Base-by-base conservation (phyloP, 805 yeast species). In the Brettanomyces naardenensis region DNA sequence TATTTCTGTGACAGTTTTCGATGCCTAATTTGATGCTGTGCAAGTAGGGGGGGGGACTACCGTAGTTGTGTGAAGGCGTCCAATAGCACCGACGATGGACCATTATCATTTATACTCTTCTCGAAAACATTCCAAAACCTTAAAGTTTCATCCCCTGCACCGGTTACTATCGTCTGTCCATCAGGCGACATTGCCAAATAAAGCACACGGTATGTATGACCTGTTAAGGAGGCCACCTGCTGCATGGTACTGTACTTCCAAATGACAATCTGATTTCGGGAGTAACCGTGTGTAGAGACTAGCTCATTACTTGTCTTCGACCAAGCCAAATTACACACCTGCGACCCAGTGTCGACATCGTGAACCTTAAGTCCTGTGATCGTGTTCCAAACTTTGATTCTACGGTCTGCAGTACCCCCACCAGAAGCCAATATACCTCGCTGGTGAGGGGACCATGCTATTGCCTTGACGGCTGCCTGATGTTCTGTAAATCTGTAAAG, bases 381-480 rank as follows among this genome's bases (percentile, higher is more conserved):
- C 0, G 95, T 82, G 57, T 89, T 92, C 97, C 97, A 92, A 19
- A 88, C 77, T 58, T 89, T 85, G 48, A 92, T 81, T 28, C 80
- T 72, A 40, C 90, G 77, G 59, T 92, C 98, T 1, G 94, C 89
- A 1, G 97, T 88, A 27, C 98, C 98, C 15, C 98, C 98, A 13
- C 98, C 98, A 2, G 92, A 75, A 1, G 97, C 97, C 39, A 92
- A 59, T 3, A 89, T 71, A 1, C 97, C 97, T 39, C 97, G 67
- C 55, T 87, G 95, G 55, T 92, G 97, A 3, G 98, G 97, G 1
- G 95, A 84, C 98, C 98, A 92, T 2, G 95, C 85, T 37, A 92
- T 71, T 0, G 97, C 98, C 61, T 92, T 92, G 3, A 92, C 95
- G 0, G 98, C 98, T 1, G 97, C 97, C 14, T 74, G 76, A 57